These are phyloP conservation scores for Filobasidium uniguttulatum DNA, from an alignment of 1,284 basidiomycete species.

Conservation along the genomic window DNA sequence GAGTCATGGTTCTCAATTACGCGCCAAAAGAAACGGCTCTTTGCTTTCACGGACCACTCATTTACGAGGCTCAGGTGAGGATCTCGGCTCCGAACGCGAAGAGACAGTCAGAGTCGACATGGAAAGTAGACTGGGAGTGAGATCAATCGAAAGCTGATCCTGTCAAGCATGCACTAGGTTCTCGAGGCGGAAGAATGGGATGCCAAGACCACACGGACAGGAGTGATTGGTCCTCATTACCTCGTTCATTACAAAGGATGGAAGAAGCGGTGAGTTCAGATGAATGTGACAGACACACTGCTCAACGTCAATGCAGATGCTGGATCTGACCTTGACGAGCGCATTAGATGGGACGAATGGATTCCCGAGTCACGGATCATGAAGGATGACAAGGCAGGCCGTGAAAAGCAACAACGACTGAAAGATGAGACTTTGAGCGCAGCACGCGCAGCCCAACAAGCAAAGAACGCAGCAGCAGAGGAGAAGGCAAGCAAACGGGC, in stretches of 20 bases:
- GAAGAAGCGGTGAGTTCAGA: conserved; percentile 78
- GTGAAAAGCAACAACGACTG: conserved; percentile 54
- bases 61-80: conserved; percentile 79
- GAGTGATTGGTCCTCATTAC: conserved; percentile 65
- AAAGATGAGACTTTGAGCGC: conserved; percentile 2
- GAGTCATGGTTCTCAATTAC: conserved; percentile 25
- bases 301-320: background rate
- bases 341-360: conserved; percentile 98
- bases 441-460: background rate
- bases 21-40: conserved; percentile 62
- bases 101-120: background rate
- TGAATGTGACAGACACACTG: background rate
- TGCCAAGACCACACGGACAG: conserved; percentile 52
- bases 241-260: conserved; percentile 98
- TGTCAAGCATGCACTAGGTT: conserved; percentile 44
- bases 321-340: background rate
- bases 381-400: conserved; percentile 73
- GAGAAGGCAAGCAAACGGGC: conserved; percentile 25
- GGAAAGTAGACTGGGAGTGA: background rate
- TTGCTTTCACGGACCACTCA: conserved; percentile 84
- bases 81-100: no score
- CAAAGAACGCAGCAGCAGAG: conserved; percentile 16
- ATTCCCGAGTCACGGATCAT: conserved; percentile 70
- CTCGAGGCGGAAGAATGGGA: conserved; percentile 67
- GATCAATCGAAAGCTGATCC: no score